phyloP scores from a whole-genome alignment of 2,329 filamentous ascomycete genomes.

The Colletotrichum sp. region DNA sequence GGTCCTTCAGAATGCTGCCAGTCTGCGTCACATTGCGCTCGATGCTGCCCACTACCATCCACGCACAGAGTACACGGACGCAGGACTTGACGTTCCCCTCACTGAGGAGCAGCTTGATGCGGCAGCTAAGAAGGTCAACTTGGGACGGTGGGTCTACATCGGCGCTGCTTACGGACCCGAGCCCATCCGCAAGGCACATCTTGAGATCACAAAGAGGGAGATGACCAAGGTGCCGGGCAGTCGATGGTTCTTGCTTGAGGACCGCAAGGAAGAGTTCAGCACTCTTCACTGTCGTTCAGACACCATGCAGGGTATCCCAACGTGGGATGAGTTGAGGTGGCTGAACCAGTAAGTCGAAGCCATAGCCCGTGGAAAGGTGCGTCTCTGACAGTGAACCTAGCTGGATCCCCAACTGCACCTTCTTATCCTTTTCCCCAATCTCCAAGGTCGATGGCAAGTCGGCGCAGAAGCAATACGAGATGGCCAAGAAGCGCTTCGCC shows the following conservation, averaged over 20 bases:
- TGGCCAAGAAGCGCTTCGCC: constrained; percentile 36
- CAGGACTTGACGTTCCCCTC: constrained; percentile 28
- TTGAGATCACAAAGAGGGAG: constrained; percentile 4
- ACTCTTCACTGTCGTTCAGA: constrained; percentile 29
- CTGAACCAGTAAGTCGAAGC: constrained; percentile 26
- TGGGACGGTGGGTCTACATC: constrained; percentile 53
- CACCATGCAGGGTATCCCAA: constrained; percentile 33
- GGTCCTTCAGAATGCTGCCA: constrained; percentile 51
- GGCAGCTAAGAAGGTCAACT: constrained; percentile 40
- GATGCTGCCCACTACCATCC: constrained; percentile 43
- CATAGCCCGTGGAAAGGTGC: background rate
- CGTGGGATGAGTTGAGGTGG: constrained; percentile 44
- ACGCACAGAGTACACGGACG: constrained; percentile 28
- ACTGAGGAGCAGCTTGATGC: constrained; percentile 42
- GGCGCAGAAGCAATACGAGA: constrained; percentile 40
- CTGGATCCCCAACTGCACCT: constrained; percentile 49
- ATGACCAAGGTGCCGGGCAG: constrained; percentile 13
- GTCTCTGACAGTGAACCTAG: background rate
- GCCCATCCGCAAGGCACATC: constrained; percentile 26
- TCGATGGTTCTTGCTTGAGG: constrained; percentile 12
- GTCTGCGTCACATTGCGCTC: constrained; percentile 46
- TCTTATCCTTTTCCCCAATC: constrained; percentile 51
- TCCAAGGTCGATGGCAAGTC: constrained; percentile 46
- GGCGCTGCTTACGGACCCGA: constrained; percentile 40
- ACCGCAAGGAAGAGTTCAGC: constrained; percentile 27